Conservation (phyloP, 768 basidiomycete genomes). For the Boletellus sp. region DNA sequence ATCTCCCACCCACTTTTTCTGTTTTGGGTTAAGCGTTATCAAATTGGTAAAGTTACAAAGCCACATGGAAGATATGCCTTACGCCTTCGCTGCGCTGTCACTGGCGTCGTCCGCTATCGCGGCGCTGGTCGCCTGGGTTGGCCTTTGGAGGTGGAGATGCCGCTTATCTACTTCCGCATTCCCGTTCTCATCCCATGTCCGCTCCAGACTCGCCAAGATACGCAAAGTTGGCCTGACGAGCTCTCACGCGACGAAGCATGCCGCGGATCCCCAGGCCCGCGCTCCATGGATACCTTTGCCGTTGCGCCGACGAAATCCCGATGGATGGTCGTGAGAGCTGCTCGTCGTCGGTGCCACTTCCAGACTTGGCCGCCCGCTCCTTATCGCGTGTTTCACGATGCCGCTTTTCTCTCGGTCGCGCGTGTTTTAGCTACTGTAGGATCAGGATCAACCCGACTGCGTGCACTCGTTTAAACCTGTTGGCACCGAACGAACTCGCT, state of each 20-base stretch:
- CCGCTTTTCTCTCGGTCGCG: not conserved
- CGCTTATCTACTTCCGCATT: constrained; percentile 12
- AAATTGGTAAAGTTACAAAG: constrained; percentile 57
- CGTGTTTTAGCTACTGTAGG: constrained; percentile 4
- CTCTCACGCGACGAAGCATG: constrained; percentile 17
- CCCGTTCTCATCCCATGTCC: constrained; percentile 1
- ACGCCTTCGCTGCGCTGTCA: constrained; percentile 71
- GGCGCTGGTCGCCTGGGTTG: constrained; percentile 57
- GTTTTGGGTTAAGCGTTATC: constrained; percentile 24
- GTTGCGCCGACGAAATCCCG: constrained; percentile 36
- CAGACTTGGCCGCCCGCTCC: not conserved
- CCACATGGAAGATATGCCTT: constrained; percentile 66
- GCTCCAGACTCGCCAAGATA: constrained; percentile 40
- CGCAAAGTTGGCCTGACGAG: constrained; percentile 43
- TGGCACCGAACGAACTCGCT: not conserved
- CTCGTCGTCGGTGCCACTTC: not conserved
- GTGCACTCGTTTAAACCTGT: constrained; percentile 3
- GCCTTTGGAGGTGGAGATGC: constrained; percentile 53
- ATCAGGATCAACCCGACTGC: constrained; percentile 17
- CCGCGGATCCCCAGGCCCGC: constrained; percentile 14
- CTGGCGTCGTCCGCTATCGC: constrained; percentile 56
- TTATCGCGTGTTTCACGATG: constrained; percentile 10
- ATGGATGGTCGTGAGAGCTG: constrained; percentile 38
- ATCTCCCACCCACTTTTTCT: constrained; percentile 11
- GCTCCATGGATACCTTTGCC: constrained; percentile 38